Evolutionary conservation across 2,329 filamentous ascomycete genomes (phyloP).

Genomic region (Ceratocystis albifundus): DNA sequence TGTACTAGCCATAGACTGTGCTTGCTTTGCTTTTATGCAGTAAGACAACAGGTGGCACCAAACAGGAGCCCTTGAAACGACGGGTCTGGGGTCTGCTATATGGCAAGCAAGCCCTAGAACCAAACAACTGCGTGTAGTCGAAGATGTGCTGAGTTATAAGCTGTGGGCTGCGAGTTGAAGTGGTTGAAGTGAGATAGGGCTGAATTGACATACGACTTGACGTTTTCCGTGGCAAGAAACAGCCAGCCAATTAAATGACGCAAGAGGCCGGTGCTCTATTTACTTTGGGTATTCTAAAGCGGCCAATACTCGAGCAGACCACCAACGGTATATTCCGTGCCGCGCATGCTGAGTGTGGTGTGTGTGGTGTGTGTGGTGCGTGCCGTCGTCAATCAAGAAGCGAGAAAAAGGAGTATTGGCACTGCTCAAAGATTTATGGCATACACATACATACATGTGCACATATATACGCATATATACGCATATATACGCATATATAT

Average conservation of each 20-base stretch:
- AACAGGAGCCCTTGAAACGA: not conserved
- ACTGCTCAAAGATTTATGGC: too few relatives aligned
- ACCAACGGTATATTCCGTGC: too few relatives aligned
- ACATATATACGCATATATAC: too few relatives aligned
- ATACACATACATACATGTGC: too few relatives aligned
- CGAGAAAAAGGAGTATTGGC: too few relatives aligned
- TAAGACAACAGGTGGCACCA: not conserved
- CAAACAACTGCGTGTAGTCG: too few relatives aligned
- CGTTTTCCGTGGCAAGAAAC: not conserved
- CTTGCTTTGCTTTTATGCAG: not conserved
- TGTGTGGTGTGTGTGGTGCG: too few relatives aligned
- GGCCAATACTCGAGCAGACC: too few relatives aligned
- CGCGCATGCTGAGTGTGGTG: too few relatives aligned
- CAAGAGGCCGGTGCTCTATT: not conserved
- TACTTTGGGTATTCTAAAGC: not conserved
- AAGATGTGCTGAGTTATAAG: not conserved
- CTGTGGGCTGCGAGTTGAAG: not conserved
- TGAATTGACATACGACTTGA: not conserved
- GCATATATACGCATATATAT: too few relatives aligned
- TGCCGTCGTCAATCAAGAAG: too few relatives aligned
- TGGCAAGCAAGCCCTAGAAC: too few relatives aligned
- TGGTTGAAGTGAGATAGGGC: constrained; percentile 12
- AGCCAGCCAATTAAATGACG: not conserved
- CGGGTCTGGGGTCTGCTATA: not conserved
- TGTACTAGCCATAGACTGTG: not conserved